Evolutionary conservation across 192 early-diverging fungal genomes (phyloP), one percentile per base, ranked within the genome.

Genomic region (Chytriomyces sp.): DNA sequence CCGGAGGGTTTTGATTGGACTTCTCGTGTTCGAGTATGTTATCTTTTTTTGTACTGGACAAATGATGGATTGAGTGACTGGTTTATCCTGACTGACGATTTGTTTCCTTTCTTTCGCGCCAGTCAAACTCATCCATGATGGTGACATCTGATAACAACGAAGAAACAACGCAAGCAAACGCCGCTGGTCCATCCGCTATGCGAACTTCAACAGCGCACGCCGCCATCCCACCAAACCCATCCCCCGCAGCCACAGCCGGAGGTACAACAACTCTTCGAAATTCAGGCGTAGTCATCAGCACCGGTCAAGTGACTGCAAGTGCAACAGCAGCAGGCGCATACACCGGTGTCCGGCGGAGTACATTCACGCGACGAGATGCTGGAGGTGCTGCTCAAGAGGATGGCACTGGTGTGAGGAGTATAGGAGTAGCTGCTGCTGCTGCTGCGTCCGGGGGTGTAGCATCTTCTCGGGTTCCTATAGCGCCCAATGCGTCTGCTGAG

Each of bases 1-100:
- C 93, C 53, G 13, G 53, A 95, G 84, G 89, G 94, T 53, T 95
- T 94, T 87, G 94, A 95, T 82, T 96, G 94, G 94, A 96, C 67
- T 45, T n/a, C 53, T 57, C 28, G 83, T 89, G 7, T 79, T 87
- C 35, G 87, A 87, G 64, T 35, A 35, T 35, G 28, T 35, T 0
- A 35, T 35, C 28, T 35, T 93, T 93, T 90, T 18, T 89, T 92
- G 47, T 96, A 94, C 77, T 83, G 95, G 70, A 95, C 28, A 72
- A 95, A 95, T 81, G 95, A 96, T 75, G 88, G 91, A 93, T 53
- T n/a, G n/a, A n/a, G n/a, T n/a, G n/a, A n/a, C n/a, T n/a, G n/a
- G n/a, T 89, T 86, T 10, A 83, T 95, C 76, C 88, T 93, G 10
- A 95, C 95, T 79, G 95, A 96, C 79, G 94, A 95, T 72, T 93